Evolutionary conservation across 306 rosid genomes (phyloP), one percentile per base, ranked within the genome.

Genomic region (Lathyrus aphaca): DNA sequence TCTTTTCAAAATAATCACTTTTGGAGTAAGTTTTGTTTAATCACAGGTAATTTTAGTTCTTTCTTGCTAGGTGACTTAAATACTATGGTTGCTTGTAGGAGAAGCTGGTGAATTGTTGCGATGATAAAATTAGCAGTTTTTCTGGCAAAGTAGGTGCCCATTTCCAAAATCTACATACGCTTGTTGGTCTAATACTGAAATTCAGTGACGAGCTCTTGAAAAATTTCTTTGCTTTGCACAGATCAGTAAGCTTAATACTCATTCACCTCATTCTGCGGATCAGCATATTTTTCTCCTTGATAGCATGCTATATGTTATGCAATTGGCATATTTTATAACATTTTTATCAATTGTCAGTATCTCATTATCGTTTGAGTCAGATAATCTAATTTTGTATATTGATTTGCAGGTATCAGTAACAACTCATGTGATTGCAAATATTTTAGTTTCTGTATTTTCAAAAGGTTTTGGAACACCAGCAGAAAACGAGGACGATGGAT

Each of bases 151-250:
- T 86, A 38, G 91, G 87, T 38, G 78, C 55, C n/a, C 77, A 65
- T 44, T 76, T 83, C 68, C 74, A 83, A 71, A 83, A 87, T 72
- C 83, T 94, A 5, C 78, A 77, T 57, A 63, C 45, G 66, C 67
- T 82, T 39, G 39, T 79, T 69, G 81, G 74, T 65, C 57, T 85
- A 4, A 48, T 94, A 19, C 76, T 76, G 78, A 83, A 84, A 42
- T 85, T 94, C 56, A 79, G 88, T 46, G 80, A 85, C 57, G 82
- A 66, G 64, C 86, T 94, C 45, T 38, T 94, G 81, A 84, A 83
- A 68, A 90, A 86, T 72, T 80, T 88, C 70, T 70, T 94, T 25
- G 88, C 84, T 74, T 81, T 94, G 92, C 83, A 80, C 71, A 82
- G 68, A 82, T 82, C 86, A 38, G 97, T 92, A 84, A 80, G 92